Evolutionary conservation across 371 early-diverging fungal genomes (phyloP), one percentile per base, ranked within the genome.

Genomic region (Blakeslea trispora): DNA sequence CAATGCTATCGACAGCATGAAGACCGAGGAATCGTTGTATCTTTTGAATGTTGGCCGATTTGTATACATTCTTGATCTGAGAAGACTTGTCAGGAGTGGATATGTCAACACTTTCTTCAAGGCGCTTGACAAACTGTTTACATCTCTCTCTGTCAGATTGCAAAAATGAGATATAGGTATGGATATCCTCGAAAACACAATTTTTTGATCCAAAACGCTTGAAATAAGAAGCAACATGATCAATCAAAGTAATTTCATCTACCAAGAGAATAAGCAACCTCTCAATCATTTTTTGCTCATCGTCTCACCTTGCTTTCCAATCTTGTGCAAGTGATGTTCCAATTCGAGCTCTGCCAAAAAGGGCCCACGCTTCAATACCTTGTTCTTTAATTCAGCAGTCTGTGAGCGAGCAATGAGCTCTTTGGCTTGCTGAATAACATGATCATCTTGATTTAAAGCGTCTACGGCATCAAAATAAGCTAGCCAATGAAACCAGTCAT

Each of bases 141-240:
- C 81, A 60, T 6, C 64, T 66, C 23, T 66, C 66, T 1, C 24
- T 15, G 43, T 67, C 54, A 10, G 17, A 23, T 57, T 63, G 45
- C 63, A 77, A 64, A 71, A 61, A 54, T 1, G 58, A 23, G n/a
- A 88, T 60, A 61, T 89, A 91, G 5, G 69, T 61, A 28, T 79
- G 75, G 17, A 94, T 63, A 64, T 94, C 94, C 54, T 90, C 91
- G 71, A 90, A 92, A 57, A 87, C 90, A 61, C 85, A 86, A 9
- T 78, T 68, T 55, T 85, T 85, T 18, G 81, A 72, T 18, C 89
- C 90, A 59, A 94, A 94, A 1, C 66, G 75, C 8, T 56, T 58
- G 55, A 91, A 77, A 57, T 90, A 94, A 2, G 74, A 59, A 8
- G 80, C 57, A 22, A 89, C 69, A n/a, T 75, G 61, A 1, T 79